Base-by-base conservation (phyloP, 306 rosid species). In the Phaseolus lunatus region DNA sequence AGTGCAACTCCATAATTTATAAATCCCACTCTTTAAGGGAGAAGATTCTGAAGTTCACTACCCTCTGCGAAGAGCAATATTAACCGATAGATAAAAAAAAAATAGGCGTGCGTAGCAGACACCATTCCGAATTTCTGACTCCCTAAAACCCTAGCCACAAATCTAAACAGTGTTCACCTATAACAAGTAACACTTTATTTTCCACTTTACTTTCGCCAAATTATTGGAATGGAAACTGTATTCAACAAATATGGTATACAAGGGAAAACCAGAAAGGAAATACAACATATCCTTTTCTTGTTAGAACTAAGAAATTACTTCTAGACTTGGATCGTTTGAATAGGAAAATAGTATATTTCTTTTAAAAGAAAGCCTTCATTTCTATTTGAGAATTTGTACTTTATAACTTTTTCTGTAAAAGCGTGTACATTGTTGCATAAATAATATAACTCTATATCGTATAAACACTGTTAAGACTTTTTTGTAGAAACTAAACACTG, bases 251-350 rank as follows among this genome's bases (percentile, higher is more conserved):
- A n/a, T 58, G 70, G 1, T 14, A 31, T 7, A 49, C 61, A 68
- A 47, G 27, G 67, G 67, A 59, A 78, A 78, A 78, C 80, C 57
- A 80, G 79, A 72, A 80, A 70, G 61, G 56, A 64, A 76, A 71
- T 74, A 9, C 77, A 22, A 72, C 69, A 65, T 23, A 58, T 68
- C 64, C 82, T 47, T 82, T 72, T 72, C 26, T 18, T 19, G 49
- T 35, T 64, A 7, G 27, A 50, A 61, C 29, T 22, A 11, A 58
- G 16, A 64, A 77, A 45, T 48, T 47, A 43, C 27, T 11, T 12
- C 29, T 63, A 16, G 9, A 22, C 37, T 18, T 33, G 15, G 2
- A 59, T 75, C 44, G 5, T 61, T 29, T 15, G 59, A 54, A 50
- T 69, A 35, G 47, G 44, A 62, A 62, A 41, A 70, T 56, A 29